These are phyloP conservation scores for Scheffersomyces titani DNA, from an alignment of 1,139 yeast species.

Conservation along the genomic window DNA sequence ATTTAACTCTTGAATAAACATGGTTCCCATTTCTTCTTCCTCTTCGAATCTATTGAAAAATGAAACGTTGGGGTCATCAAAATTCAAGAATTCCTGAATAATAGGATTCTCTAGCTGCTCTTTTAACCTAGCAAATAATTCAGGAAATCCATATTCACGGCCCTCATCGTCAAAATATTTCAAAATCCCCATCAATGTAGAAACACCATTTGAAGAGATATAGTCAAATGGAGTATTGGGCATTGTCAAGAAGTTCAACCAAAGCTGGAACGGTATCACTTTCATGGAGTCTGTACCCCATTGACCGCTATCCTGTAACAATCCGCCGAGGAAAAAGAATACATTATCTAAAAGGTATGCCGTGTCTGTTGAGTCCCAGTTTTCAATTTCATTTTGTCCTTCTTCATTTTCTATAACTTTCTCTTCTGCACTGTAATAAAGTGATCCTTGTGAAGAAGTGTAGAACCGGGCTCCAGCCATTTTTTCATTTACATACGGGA, in stretches of 20 bases:
- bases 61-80: slow-evolving; percentile 8
- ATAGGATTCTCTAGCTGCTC: slow-evolving; percentile 8
- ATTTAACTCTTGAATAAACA: slow-evolving; percentile 34
- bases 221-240: slow-evolving; percentile 63
- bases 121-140: slow-evolving; percentile 15
- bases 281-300: slow-evolving; percentile 50
- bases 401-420: slow-evolving; percentile 38
- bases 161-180: slow-evolving; percentile 58
- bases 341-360: slow-evolving; percentile 51
- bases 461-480: slow-evolving; percentile 47
- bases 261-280: slow-evolving; percentile 40
- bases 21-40: slow-evolving; percentile 29
- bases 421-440: slow-evolving; percentile 44
- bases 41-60: slow-evolving; percentile 31
- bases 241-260: slow-evolving; percentile 46
- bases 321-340: slow-evolving; percentile 45
- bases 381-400: slow-evolving; percentile 36
- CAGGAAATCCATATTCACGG: slow-evolving; percentile 49
- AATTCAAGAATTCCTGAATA: slow-evolving; percentile 13
- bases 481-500: slow-evolving; percentile 30
- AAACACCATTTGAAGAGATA: slow-evolving; percentile 54
- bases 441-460: slow-evolving; percentile 40
- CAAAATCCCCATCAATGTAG: slow-evolving; percentile 55
- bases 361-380: slow-evolving; percentile 54
- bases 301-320: slow-evolving; percentile 48